Base-by-base conservation (phyloP, 495 filamentous ascomycete genomes). In the Lasiosphaeris hirsuta region DNA sequence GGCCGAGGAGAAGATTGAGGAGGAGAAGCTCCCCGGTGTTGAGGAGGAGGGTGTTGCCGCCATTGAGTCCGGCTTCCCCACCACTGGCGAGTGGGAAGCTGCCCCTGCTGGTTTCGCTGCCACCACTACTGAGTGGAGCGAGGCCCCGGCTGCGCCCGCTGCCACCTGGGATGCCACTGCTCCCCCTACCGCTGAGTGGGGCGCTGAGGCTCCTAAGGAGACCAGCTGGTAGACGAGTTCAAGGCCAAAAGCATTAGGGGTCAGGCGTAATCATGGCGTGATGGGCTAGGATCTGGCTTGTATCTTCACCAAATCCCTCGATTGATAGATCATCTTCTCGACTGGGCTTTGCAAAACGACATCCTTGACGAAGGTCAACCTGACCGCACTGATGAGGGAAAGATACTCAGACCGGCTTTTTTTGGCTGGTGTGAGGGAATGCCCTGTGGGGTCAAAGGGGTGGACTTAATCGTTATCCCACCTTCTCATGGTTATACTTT, bases 321-420 rank as follows among this genome's bases (percentile, higher is more conserved):
- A 51, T 44, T 54, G 59, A 61, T 57, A 58, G 62, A 61, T 38
- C 55, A 57, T 55, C 57, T 43, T 62, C 54, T 48, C 49, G 51
- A 51, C 53, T 47, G 48, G 54, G 56, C 54, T 59, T 56, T 51
- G 56, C 54, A 60, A 61, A 50, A 56, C 51, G 39, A 56, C 37
- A 19, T 59, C 60, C 51, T 57, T 66, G 66, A 71, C 65, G 49
- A 45, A 37, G 63, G 73, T 75, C 60, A 72, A 77, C 82, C 81
- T 86, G 79, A 82, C 74, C 76, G 85, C 84, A 83, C 90, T 94
- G 79, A 96, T 87, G 91, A 96, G 90, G 91, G 91, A 96, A 96
- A 96, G 91, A 96, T 90, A 94, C 84, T 79, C 74, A 66, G 63
- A 51, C 59, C 61, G 61, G 53, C 17, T 19, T 75, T 80, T 80